Conservation (phyloP, 257 asterid genomes). For the Forsythia viridissima region DNA sequence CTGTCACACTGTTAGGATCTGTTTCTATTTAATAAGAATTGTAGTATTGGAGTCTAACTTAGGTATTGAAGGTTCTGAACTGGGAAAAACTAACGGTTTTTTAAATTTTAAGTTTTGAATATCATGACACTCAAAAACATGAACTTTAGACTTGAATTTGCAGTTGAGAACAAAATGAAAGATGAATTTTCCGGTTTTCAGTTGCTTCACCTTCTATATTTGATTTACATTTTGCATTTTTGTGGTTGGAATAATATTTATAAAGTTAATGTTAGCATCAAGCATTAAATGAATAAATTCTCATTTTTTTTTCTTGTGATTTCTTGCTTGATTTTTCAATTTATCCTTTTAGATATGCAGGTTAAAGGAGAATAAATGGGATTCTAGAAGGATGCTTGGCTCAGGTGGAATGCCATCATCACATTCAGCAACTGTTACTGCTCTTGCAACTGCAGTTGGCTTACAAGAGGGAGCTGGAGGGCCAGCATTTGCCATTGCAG, state of each 20-base stretch:
- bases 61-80: neutral
- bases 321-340: conserved; percentile 53
- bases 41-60: neutral
- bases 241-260: neutral
- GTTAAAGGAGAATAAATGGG: conserved; percentile 96
- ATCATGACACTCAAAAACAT: neutral
- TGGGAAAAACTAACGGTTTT: neutral
- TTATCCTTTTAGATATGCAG: conserved; percentile 62
- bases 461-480: conserved; percentile 78
- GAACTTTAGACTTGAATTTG: neutral
- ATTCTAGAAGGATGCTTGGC: conserved; percentile 82
- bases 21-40: too few relatives aligned
- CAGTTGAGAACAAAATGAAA: neutral
- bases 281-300: neutral
- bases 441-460: conserved; percentile 82
- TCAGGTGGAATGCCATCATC: conserved; percentile 99
- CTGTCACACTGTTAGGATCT: neutral
- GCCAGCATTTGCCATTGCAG: conserved; percentile 82
- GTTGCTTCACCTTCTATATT: neutral
- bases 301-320: conserved; percentile 4
- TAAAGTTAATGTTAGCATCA: conserved; percentile 4
- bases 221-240: neutral
- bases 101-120: neutral
- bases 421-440: conserved; percentile 89
- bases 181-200: neutral